Percentiles rank a stretch among this genome's conserved stretches.
phyloP scores from a whole-genome alignment of 305 asterid species.

The Solanum chacoense region DNA sequence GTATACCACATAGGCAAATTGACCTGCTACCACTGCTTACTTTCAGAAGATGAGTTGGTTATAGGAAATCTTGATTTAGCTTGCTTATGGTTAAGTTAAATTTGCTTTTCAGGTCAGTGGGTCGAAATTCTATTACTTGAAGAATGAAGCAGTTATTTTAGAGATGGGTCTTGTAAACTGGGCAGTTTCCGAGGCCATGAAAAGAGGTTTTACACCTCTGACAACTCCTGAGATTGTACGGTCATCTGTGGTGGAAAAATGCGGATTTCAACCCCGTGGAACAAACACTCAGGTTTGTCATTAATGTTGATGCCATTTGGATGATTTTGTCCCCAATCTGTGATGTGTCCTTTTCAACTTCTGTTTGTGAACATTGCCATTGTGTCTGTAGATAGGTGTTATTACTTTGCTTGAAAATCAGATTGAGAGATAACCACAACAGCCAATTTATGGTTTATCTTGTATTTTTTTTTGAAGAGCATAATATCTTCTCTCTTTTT shows the following conservation, averaged over 20 bases:
- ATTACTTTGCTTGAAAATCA: not conserved
- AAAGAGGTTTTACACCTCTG: conserved; percentile 82
- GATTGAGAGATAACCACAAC: not conserved
- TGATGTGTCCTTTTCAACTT: not conserved
- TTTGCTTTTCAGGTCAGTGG: conserved; percentile 60
- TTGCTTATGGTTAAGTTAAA: not conserved
- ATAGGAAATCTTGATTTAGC: not conserved
- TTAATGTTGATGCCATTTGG: not conserved
- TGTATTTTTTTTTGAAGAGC: not conserved
- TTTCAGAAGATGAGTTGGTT: not conserved
- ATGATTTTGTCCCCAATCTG: not conserved
- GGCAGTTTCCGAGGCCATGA: conserved; percentile 89
- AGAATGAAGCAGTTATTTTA: conserved; percentile 87
- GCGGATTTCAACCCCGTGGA: conserved; percentile 99
- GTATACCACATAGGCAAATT: not conserved
- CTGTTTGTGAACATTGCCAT: not conserved
- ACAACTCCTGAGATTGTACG: conserved; percentile 89
- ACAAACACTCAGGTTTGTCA: conserved; percentile 83
- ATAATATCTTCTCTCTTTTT: not conserved
- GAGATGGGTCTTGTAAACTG: conserved; percentile 90
- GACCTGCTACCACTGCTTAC: not conserved
- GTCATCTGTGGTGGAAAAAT: conserved; percentile 88
- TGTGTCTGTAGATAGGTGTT: not conserved
- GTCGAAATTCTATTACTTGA: conserved; percentile 88
- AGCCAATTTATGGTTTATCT: not conserved